Evolutionary conservation across 495 filamentous ascomycete genomes (phyloP).

Genomic region (Hyaloscypha hepaticicola): DNA sequence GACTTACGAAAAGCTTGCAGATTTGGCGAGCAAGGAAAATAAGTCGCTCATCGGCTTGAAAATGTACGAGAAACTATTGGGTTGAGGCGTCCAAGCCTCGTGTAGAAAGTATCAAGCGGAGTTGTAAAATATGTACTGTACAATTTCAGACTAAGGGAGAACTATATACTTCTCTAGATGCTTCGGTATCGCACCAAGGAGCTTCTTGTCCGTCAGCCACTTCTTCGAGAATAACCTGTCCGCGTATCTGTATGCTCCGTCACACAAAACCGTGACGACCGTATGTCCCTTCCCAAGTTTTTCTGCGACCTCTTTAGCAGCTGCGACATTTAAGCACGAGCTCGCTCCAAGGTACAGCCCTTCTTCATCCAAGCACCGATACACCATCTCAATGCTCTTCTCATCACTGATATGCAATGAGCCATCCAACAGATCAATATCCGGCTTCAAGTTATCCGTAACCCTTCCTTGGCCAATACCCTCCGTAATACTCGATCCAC

Average conservation of each 20-base stretch:
- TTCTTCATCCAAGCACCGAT: constrained; percentile 94
- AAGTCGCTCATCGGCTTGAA: constrained; percentile 5
- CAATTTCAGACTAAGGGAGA: constrained; percentile 28
- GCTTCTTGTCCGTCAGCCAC: constrained; percentile 83
- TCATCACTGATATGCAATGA: constrained; percentile 84
- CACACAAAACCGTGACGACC: constrained; percentile 89
- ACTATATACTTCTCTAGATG: constrained; percentile 91
- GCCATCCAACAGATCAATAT: constrained; percentile 83
- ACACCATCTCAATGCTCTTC: constrained; percentile 97
- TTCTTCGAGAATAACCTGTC: constrained; percentile 86
- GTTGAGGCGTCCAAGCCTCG: not conserved
- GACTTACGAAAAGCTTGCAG: constrained; percentile 1
- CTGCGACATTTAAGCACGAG: constrained; percentile 89
- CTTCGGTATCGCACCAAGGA: constrained; percentile 80
- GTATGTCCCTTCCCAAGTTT: constrained; percentile 86
- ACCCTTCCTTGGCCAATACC: constrained; percentile 97
- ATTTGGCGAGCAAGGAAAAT: not conserved
- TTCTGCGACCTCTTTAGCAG: constrained; percentile 91
- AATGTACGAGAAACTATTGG: constrained; percentile 17
- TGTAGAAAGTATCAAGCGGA: not conserved
- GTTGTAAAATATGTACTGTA: constrained; percentile 4
- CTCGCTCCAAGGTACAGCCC: constrained; percentile 95
- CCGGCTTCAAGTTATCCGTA: constrained; percentile 86
- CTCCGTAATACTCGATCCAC: constrained; percentile 90
- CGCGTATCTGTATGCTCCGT: constrained; percentile 95